These are phyloP conservation scores for Anastatica hierochuntica DNA, from an alignment of 345 rosid genomes.

Conservation along the genomic window DNA sequence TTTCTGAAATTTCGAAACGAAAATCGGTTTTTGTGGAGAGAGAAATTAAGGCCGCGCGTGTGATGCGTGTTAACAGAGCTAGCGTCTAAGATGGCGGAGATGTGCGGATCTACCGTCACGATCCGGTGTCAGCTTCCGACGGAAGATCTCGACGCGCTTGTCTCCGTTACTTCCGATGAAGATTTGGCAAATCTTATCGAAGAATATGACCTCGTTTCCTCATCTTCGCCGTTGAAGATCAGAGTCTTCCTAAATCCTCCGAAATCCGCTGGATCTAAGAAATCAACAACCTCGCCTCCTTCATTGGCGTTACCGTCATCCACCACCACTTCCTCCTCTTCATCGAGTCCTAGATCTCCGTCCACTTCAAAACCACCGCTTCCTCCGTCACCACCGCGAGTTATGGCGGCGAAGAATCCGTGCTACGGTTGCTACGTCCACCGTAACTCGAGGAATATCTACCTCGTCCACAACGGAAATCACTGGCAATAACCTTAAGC, in stretches of 20 bases:
- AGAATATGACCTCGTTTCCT: conserved; percentile 53
- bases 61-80: conserved; percentile 50
- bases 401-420: conserved; percentile 21
- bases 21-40: background rate
- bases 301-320: conserved; percentile 7
- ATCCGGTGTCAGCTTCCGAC: conserved; percentile 84
- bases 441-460: conserved; percentile 44
- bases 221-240: conserved; percentile 47
- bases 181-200: conserved; percentile 79
- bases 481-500: conserved; percentile 52
- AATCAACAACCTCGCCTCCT: conserved; percentile 15
- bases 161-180: conserved; percentile 78
- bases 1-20: no score
- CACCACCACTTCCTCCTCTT: conserved; percentile 28
- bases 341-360: conserved; percentile 34
- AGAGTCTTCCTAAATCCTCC: conserved; percentile 60
- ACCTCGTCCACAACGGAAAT: conserved; percentile 66
- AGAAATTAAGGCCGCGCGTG: conserved; percentile 18
- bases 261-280: conserved; percentile 23
- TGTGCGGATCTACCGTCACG: conserved; percentile 47
- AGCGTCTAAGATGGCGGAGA: conserved; percentile 63
- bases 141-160: conserved; percentile 87
- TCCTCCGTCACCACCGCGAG: conserved; percentile 29
- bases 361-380: conserved; percentile 29
- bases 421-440: conserved; percentile 41